phyloP scores from a whole-genome alignment of 2,329 filamentous ascomycete genomes.

The Arthrobotrys conoides region DNA sequence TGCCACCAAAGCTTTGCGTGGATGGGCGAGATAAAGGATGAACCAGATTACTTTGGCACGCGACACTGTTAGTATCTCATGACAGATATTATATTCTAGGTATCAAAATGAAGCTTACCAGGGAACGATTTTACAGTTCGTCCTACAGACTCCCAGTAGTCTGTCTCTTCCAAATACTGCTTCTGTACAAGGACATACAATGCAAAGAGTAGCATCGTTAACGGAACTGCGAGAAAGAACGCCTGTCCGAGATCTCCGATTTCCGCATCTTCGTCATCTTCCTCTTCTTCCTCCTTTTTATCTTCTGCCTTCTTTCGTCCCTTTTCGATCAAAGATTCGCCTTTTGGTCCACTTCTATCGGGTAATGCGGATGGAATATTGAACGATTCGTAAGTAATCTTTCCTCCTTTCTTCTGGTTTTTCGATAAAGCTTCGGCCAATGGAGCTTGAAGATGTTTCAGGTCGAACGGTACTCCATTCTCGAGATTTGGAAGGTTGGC shows the following conservation, averaged over 20 bases:
- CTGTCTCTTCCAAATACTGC: constrained; percentile 79
- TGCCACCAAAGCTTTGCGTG: constrained; percentile 66
- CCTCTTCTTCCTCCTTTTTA: constrained; percentile 64
- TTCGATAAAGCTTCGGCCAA: constrained; percentile 68
- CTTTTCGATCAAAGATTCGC: constrained; percentile 60
- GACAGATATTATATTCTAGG: not conserved
- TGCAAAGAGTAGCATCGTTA: constrained; percentile 81
- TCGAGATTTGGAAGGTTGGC: constrained; percentile 68
- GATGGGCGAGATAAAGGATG: constrained; percentile 74
- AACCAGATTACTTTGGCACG: constrained; percentile 70
- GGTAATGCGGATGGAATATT: constrained; percentile 47
- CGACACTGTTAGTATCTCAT: constrained; percentile 18
- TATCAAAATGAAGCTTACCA: constrained; percentile 67
- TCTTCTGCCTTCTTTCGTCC: constrained; percentile 27
- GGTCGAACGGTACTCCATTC: constrained; percentile 47
- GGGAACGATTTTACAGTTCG: constrained; percentile 72
- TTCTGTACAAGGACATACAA: constrained; percentile 84
- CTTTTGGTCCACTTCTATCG: constrained; percentile 63
- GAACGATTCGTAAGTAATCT: constrained; percentile 63
- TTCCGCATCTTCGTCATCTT: constrained; percentile 67
- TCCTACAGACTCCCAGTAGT: constrained; percentile 72
- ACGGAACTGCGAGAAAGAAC: constrained; percentile 71
- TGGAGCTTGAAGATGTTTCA: constrained; percentile 68
- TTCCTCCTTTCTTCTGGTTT: constrained; percentile 64
- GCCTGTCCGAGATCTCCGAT: constrained; percentile 70